Evolutionary conservation across 2,329 filamentous ascomycete species (phyloP).

Genomic region (Tolypocladium capitatum): DNA sequence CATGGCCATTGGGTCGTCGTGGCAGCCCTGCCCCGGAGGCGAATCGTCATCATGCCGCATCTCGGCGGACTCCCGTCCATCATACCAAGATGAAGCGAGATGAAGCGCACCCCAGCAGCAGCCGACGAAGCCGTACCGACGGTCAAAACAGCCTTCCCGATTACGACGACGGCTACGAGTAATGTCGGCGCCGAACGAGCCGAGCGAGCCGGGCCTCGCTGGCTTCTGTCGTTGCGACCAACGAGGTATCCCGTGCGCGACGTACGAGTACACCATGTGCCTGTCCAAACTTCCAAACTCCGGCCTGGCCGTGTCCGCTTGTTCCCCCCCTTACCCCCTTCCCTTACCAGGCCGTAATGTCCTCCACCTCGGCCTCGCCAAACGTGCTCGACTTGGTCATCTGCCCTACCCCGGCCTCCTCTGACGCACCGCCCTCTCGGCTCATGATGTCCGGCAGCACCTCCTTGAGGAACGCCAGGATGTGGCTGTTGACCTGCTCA

Average conservation of each 20-base stretch:
- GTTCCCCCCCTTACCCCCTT: too few relatives aligned
- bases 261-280: too few relatives aligned
- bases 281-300: background rate
- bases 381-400: conserved; percentile 82
- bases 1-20: too few relatives aligned
- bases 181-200: too few relatives aligned
- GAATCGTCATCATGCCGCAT: background rate
- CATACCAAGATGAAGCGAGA: too few relatives aligned
- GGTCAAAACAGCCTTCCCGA: too few relatives aligned
- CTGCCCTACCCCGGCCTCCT: conserved; percentile 40
- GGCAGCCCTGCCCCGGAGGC: background rate
- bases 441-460: conserved; percentile 82
- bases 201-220: too few relatives aligned
- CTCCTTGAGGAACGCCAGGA: conserved; percentile 71
- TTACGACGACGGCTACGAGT: too few relatives aligned
- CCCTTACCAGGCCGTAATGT: conserved; percentile 78
- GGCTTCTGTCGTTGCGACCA: too few relatives aligned
- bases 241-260: too few relatives aligned
- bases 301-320: background rate
- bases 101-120: too few relatives aligned
- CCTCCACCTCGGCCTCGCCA: conserved; percentile 89
- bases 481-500: conserved; percentile 85
- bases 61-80: too few relatives aligned
- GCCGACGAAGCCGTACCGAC: background rate
- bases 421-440: conserved; percentile 36